Percentiles rank a stretch among this genome's conserved stretches.
Evolutionary conservation across 2,329 filamentous ascomycete genomes (phyloP).

Genomic region (Epichloe scottii): DNA sequence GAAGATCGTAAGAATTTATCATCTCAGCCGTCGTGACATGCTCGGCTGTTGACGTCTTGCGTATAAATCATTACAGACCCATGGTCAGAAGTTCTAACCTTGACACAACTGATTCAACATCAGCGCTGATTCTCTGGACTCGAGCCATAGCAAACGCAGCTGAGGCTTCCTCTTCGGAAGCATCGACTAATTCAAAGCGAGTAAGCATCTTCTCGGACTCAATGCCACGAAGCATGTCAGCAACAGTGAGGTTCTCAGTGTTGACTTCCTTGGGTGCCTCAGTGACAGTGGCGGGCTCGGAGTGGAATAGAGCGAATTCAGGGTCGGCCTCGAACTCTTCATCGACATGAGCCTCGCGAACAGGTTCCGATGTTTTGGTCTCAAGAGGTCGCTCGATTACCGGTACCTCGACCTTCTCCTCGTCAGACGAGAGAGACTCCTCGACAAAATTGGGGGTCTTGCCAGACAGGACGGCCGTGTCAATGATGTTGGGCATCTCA

Average conservation of each 20-base stretch:
- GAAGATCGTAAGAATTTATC: neutral
- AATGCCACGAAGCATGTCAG: constrained; percentile 40
- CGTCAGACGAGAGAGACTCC: constrained; percentile 28
- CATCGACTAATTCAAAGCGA: constrained; percentile 52
- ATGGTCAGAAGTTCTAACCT: constrained; percentile 25
- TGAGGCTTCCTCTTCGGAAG: constrained; percentile 33
- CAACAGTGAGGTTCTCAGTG: constrained; percentile 26
- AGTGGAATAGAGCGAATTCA: constrained; percentile 47
- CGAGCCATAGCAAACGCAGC: constrained; percentile 34
- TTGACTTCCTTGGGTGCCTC: constrained; percentile 27
- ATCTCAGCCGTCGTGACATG: neutral
- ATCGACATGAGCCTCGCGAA: constrained; percentile 24
- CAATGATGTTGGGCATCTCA: constrained; percentile 47
- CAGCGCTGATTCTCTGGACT: constrained; percentile 35
- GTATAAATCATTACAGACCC: constrained; percentile 16
- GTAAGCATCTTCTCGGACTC: constrained; percentile 51
- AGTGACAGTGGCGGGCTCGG: constrained; percentile 19
- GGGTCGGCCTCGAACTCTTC: constrained; percentile 51
- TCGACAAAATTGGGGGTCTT: constrained; percentile 50
- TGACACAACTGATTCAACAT: constrained; percentile 22
- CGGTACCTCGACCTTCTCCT: constrained; percentile 45
- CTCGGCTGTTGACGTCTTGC: neutral
- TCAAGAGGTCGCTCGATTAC: constrained; percentile 36
- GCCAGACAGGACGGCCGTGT: constrained; percentile 53
- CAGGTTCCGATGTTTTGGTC: constrained; percentile 18